Evolutionary conservation across 306 rosid species (phyloP).

Genomic region (Albizia julibrissin): DNA sequence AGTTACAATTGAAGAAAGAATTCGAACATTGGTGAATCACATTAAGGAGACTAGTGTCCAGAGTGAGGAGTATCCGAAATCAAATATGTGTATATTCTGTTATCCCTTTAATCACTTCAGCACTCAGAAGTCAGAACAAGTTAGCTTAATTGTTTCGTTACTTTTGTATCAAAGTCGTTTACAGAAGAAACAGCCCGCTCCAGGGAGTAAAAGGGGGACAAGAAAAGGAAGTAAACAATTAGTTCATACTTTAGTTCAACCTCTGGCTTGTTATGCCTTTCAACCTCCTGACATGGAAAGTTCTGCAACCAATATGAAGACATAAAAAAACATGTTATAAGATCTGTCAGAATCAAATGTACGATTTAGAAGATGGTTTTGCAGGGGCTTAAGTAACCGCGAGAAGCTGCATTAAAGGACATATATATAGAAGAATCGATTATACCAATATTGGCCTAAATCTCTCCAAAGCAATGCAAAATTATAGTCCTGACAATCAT

Average conservation of each 20-base stretch:
- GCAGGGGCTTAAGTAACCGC: not conserved
- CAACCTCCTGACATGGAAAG: slow-evolving; percentile 98
- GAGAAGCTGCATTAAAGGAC: not conserved
- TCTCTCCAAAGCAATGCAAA: not conserved
- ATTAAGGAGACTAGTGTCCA: not conserved
- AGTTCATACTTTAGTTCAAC: slow-evolving; percentile 82
- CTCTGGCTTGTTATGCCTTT: slow-evolving; percentile 96
- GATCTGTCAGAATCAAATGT: not conserved
- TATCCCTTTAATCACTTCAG: not conserved
- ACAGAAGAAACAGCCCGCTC: not conserved
- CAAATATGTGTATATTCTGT: not conserved
- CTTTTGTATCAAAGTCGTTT: too few species aligned
- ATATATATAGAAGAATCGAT: not conserved
- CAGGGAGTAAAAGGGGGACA: not conserved
- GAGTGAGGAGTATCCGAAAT: not conserved
- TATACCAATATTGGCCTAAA: not conserved
- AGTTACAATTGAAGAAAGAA: not conserved
- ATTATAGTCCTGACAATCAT: not conserved
- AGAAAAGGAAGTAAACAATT: not conserved
- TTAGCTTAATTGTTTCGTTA: too few species aligned
- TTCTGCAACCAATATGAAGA: slow-evolving; percentile 50
- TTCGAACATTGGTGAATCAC: not conserved
- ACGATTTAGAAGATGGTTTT: not conserved
- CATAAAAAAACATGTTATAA: not conserved
- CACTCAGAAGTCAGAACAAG: not conserved